Base-by-base conservation (phyloP, 805 yeast species). In the Tanozyma kutaoensis region DNA sequence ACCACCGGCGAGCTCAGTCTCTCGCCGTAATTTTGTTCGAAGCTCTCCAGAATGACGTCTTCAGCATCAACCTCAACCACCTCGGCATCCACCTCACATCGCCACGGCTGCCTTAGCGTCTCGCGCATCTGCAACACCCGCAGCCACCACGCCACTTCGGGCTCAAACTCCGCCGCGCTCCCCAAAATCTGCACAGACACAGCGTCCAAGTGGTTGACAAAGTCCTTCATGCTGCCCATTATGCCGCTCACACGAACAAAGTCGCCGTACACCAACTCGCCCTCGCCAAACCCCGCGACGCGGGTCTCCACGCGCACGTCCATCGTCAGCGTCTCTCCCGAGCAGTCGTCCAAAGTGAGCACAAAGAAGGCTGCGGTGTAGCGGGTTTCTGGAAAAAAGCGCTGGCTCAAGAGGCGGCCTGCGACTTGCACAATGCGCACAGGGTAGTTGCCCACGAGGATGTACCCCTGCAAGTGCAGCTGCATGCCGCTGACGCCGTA, bases 391-490 rank as follows among this genome's bases (percentile, higher is more conserved):
- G 17, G 24, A 15, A 18, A 23, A 21, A 14, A 25, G 10, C 14
- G 21, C 20, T 28, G 30, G 34, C 28, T 39, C 15, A 39, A 36
- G 9, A 58, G 35, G 7, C 46, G 39, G 3, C 65, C 65, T 15
- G 36, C 28, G 1, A 58, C 32, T 4, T 27, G 32, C 2, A 51
- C 30, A 7, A 25, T 32, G 15, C 32, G 36, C 1, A 59, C 35
- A 3, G 66, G 66, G 33, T 55, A 45, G 31, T 58, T 59, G 21
- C 46, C 43, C 4, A 58, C 37, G 23, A 47, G 20, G 14, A 34
- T 18, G 21, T 22, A 35, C 13, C 39, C 37, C 28, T 24, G 30
- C n/a, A n/a, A n/a, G 26, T 35, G 35, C 19, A 27, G 12, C 7
- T 31, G 24, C n/a, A 39, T 20, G 10, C 40, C 43, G 16, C 28